These are phyloP conservation scores for Neurospora sp. DNA, from an alignment of 495 filamentous ascomycete species.

Conservation along the genomic window DNA sequence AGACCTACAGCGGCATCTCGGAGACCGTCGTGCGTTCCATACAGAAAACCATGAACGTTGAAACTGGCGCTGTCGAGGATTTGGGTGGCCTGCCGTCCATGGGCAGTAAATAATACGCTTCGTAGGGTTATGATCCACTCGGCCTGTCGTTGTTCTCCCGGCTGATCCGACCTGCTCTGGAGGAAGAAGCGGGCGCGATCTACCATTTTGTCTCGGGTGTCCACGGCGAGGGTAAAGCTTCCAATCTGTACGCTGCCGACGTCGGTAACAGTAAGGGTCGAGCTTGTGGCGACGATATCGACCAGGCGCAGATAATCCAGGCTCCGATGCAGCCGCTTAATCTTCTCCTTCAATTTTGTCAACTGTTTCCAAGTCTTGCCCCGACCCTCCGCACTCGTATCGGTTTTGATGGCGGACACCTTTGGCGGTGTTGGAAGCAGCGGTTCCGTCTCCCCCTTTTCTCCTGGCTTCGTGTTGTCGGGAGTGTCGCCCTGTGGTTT, in stretches of 20 bases:
- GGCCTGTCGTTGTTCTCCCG: conserved; percentile 66
- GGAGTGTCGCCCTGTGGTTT: background rate
- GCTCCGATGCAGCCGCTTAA: conserved; percentile 76
- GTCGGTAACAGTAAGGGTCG: conserved; percentile 59
- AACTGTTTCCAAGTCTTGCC: conserved; percentile 72
- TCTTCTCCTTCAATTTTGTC: conserved; percentile 64
- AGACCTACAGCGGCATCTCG: conserved; percentile 82
- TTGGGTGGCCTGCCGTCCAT: conserved; percentile 78
- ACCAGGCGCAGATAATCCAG: conserved; percentile 84
- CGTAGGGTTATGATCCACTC: conserved; percentile 88
- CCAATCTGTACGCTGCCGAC: conserved; percentile 80
- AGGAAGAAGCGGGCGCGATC: conserved; percentile 86
- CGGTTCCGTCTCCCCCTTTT: conserved; percentile 8
- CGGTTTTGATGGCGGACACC: conserved; percentile 13
- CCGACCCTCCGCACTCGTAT: conserved; percentile 25
- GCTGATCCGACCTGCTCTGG: conserved; percentile 56
- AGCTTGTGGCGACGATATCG: conserved; percentile 78
- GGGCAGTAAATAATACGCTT: conserved; percentile 77
- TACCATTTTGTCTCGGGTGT: conserved; percentile 83
- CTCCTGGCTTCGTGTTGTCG: conserved; percentile 16
- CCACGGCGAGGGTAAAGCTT: conserved; percentile 72
- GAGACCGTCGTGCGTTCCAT: conserved; percentile 75
- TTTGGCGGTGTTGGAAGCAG: conserved; percentile 13
- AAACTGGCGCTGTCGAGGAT: conserved; percentile 78
- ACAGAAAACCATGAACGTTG: conserved; percentile 88